A percentile compares a stretch with the other conserved stretches of the same genome.
Evolutionary conservation across 192 early-diverging fungal species (phyloP).

Genomic region (Pecoramyces ruminantium): DNA sequence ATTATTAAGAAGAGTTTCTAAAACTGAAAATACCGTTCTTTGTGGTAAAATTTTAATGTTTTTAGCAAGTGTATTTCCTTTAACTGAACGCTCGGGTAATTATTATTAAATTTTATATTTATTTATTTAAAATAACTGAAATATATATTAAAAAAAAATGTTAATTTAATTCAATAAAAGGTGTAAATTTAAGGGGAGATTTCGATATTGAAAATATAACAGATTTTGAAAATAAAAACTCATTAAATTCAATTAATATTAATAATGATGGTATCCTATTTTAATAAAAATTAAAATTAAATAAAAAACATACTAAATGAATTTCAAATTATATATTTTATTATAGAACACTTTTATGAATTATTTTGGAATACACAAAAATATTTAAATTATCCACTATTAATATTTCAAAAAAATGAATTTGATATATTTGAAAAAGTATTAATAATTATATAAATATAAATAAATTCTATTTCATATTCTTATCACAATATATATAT

Average conservation of each 20-base stretch:
- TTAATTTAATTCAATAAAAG: conserved; percentile 4
- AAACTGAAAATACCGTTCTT: conserved; percentile 57
- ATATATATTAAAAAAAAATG: too few relatives aligned
- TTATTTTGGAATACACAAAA: neutral
- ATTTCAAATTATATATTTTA: neutral
- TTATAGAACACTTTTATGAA: neutral
- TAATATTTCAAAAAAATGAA: conserved; percentile 1
- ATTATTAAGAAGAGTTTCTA: conserved; percentile 72
- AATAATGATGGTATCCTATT: conserved; percentile 11
- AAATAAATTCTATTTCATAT: too few relatives aligned
- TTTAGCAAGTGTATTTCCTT: conserved; percentile 64
- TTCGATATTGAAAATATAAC: conserved; percentile 59
- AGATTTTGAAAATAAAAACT: conserved; percentile 11
- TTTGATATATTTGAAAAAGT: conserved; percentile 6
- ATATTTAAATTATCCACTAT: conserved; percentile 3
- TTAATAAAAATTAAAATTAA: neutral
- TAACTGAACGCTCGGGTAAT: conserved; percentile 66
- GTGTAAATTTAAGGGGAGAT: conserved; percentile 76
- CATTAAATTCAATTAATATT: conserved; percentile 22
- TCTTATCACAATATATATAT: too few relatives aligned
- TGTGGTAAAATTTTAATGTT: conserved; percentile 80
- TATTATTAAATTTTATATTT: too few relatives aligned
- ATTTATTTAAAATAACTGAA: too few relatives aligned
- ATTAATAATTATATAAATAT: conserved; percentile 14
- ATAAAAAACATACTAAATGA: neutral